These are phyloP conservation scores for Mitragyna speciosa DNA, from an alignment of 257 asterid genomes.

Conservation along the genomic window DNA sequence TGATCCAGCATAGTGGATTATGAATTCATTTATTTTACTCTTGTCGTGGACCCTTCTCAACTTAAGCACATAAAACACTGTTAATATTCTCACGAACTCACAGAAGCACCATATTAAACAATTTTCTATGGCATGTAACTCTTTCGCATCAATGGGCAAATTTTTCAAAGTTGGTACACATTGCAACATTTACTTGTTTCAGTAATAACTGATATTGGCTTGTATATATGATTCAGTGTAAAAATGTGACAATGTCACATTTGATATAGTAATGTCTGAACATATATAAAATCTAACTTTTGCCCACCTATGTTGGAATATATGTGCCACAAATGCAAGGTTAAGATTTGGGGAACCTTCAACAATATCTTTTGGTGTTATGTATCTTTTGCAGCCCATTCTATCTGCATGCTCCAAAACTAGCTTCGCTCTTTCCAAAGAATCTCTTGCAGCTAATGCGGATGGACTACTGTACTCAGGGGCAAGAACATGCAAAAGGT, in stretches of 20 bases:
- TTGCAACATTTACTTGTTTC: background rate
- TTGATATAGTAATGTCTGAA: background rate
- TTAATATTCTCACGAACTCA: background rate
- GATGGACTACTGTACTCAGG: slow-evolving; percentile 83
- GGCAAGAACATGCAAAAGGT: slow-evolving; percentile 85
- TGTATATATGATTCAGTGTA: background rate
- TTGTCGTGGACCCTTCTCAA: background rate
- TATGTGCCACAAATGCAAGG: slow-evolving; percentile 96
- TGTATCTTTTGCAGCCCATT: slow-evolving; percentile 96
- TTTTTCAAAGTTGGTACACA: background rate
- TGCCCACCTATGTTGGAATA: slow-evolving; percentile 90
- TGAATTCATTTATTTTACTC: background rate
- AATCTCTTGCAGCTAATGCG: slow-evolving; percentile 58
- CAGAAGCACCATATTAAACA: background rate
- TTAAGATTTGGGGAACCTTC: slow-evolving; percentile 97
- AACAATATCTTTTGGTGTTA: slow-evolving; percentile 93
- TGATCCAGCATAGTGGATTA: background rate
- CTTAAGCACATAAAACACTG: background rate
- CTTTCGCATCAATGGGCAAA: background rate
- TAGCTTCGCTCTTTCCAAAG: slow-evolving; percentile 79
- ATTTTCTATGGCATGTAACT: background rate
- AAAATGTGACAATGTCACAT: background rate
- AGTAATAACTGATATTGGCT: background rate
- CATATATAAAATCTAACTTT: background rate
- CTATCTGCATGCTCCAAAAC: slow-evolving; percentile 97